phyloP scores from a whole-genome alignment of 768 basidiomycete species.

The Tylopilus subfusipes region DNA sequence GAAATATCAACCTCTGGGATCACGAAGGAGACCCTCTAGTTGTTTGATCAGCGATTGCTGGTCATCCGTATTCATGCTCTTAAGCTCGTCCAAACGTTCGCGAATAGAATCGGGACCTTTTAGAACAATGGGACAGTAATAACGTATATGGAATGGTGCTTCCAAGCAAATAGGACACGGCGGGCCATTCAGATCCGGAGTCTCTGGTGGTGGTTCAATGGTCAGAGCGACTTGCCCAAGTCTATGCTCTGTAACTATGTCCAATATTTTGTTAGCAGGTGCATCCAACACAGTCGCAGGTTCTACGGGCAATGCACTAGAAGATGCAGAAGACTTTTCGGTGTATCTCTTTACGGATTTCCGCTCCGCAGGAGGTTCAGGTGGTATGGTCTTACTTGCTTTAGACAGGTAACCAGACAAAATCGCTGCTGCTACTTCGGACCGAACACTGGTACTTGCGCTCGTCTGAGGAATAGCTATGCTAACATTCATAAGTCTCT shows the following conservation, averaged over 20 bases:
- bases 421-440: conserved; percentile 21
- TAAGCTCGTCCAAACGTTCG: conserved; percentile 44
- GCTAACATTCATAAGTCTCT: conserved; percentile 21
- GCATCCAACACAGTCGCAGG: background rate
- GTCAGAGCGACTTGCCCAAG: background rate
- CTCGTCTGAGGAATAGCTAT: conserved; percentile 19
- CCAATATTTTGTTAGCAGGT: background rate
- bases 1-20: conserved; percentile 26
- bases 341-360: conserved; percentile 8
- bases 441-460: conserved; percentile 14
- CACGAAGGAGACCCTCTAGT: conserved; percentile 35
- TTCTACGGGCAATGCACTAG: background rate
- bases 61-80: conserved; percentile 22
- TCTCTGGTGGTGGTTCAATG: background rate
- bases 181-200: conserved; percentile 3
- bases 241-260: background rate
- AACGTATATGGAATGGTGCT: conserved; percentile 45
- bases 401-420: conserved; percentile 4
- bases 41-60: conserved; percentile 37
- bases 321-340: conserved; percentile 3
- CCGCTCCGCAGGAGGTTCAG: conserved; percentile 7
- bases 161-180: conserved; percentile 46
- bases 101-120: conserved; percentile 42
- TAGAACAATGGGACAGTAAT: conserved; percentile 46
- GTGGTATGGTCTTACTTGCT: conserved; percentile 1